These are phyloP conservation scores for Fagopyrum tataricum DNA, from an alignment of 148 eudicot species.

Conservation along the genomic window DNA sequence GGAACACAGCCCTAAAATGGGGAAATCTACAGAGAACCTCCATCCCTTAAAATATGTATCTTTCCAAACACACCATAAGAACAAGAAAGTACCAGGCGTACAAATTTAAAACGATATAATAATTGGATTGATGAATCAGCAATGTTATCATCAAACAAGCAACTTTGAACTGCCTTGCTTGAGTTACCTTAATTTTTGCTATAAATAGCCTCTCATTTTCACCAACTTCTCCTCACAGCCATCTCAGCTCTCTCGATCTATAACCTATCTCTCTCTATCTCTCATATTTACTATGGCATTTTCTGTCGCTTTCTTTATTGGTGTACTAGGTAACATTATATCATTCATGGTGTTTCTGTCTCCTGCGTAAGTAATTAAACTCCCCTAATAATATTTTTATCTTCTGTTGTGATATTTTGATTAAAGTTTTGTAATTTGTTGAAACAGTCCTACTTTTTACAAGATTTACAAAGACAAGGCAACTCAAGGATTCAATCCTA, in stretches of 20 bases:
- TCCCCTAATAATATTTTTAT: too few relatives aligned
- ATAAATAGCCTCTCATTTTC: neutral
- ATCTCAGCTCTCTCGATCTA: neutral
- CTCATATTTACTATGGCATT: neutral
- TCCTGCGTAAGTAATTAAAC: slow-evolving; percentile 1
- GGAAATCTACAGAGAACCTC: neutral
- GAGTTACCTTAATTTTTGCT: neutral
- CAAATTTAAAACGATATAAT: neutral
- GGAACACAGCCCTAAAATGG: too few relatives aligned
- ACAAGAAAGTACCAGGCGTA: neutral
- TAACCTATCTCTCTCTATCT: neutral
- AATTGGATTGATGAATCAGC: neutral
- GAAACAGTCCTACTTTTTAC: slow-evolving; percentile 47
- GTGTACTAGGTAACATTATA: neutral
- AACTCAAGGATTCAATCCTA: slow-evolving; percentile 45
- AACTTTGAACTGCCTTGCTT: neutral
- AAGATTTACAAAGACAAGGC: slow-evolving; percentile 46
- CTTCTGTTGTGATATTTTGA: neutral
- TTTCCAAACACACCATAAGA: neutral
- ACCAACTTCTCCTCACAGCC: neutral
- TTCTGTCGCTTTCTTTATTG: neutral
- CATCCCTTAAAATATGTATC: neutral
- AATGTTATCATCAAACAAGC: neutral
- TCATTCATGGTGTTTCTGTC: slow-evolving; percentile 6
- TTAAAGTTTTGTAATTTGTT: neutral